Base-by-base conservation (phyloP, 2,329 filamentous ascomycete species). In the Trichoderma sp. region DNA sequence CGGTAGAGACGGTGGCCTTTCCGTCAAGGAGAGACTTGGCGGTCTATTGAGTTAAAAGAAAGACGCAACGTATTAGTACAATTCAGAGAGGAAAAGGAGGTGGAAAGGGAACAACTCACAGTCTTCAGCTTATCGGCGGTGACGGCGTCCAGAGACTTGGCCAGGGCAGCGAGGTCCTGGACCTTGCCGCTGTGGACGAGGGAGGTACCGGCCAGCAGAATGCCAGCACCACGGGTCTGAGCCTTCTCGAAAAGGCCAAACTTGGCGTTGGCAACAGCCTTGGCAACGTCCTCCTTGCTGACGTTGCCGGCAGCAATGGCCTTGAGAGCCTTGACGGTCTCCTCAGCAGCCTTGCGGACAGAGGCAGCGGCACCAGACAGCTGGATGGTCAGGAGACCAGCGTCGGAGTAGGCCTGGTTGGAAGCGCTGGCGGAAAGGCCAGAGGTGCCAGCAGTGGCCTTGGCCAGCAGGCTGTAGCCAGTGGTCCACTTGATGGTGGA, bases 401-500 rank as follows among this genome's bases (percentile, higher is more conserved):
- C 92, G 75, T 99, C 95, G 17, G 94, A 97, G 87, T 97, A 99
- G 70, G 89, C 85, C 70, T 88, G 82, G 81, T 95, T 94, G 73
- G 88, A 85, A 69, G 94, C 92, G 44, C 86, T 83, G 73, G 92
- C 86, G 59, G 83, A 84, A 69, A 90, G 86, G 70, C 88, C 87
- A 44, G 88, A 83, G 73, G 87, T 82, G 52, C 85, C 83, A 68
- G 88, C 83, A 65, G 88, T 85, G 67, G 89, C 90, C 83, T 97
- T 93, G 75, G 90, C 85, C 67, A 99, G 87, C 68, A 97, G 85
- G 66, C 91, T 94, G 85, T 97, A 98, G 72, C 95, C 95, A 68
- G 92, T 82, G 60, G 92, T 89, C 94, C 94, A 99, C 84, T 98
- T 99, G 83, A 98, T 93, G 79, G 83, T 90, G 63, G 93, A 90